Evolutionary conservation across 1,284 basidiomycete species (phyloP).

Genomic region (Nidula niveotomentosa): DNA sequence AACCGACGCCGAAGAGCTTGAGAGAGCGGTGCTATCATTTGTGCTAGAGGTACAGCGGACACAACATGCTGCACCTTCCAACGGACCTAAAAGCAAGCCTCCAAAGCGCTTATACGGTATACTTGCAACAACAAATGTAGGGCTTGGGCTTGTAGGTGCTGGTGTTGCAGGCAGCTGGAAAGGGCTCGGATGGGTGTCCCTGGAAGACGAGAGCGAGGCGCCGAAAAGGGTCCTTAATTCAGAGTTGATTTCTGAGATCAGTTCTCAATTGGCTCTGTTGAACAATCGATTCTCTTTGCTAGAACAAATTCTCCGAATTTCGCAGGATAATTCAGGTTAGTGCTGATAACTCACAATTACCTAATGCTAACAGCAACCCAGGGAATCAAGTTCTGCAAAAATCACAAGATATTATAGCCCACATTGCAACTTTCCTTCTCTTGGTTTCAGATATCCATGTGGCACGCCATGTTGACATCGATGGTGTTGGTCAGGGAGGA

Average conservation of each 20-base stretch:
- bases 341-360: slow-evolving; percentile 1
- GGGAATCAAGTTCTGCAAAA: slow-evolving; percentile 36
- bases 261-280: slow-evolving; percentile 41
- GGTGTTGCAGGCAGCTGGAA: slow-evolving; percentile 71
- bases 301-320: slow-evolving; percentile 33
- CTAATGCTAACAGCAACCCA: slow-evolving; percentile 9
- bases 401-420: slow-evolving; percentile 50
- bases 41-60: slow-evolving; percentile 68
- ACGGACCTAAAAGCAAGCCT: slow-evolving; percentile 23
- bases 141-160: slow-evolving; percentile 71
- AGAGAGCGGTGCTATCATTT: slow-evolving; percentile 72
- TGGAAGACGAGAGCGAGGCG: slow-evolving; percentile 45
- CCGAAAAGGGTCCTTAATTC: slow-evolving; percentile 49
- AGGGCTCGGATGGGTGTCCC: slow-evolving; percentile 75
- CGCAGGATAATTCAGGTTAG: slow-evolving; percentile 40
- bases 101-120: slow-evolving; percentile 63
- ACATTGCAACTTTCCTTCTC: slow-evolving; percentile 54
- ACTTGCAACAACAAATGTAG: slow-evolving; percentile 64
- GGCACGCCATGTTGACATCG: slow-evolving; percentile 75
- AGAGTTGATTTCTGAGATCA: slow-evolving; percentile 56
- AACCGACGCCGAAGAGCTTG: slow-evolving; percentile 76
- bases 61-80: slow-evolving; percentile 37
- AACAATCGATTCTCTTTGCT: slow-evolving; percentile 47
- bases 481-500: slow-evolving; percentile 60
- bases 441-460: slow-evolving; percentile 70